A percentile compares a stretch with the other conserved stretches of the same genome.
Conservation (phyloP, 257 asterid species). For the Cordia subcordata region DNA sequence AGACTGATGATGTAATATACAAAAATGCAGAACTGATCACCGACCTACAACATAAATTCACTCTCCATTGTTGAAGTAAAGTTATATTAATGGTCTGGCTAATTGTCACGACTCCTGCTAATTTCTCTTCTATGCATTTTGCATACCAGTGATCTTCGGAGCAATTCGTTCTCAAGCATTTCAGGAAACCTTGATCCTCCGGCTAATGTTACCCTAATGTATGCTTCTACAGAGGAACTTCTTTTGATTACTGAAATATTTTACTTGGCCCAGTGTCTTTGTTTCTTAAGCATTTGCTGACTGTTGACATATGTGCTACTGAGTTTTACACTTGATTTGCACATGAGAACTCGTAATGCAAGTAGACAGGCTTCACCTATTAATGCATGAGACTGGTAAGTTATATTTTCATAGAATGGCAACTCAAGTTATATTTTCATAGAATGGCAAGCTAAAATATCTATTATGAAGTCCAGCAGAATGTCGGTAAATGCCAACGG, state of each 20-base stretch:
- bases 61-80: background rate
- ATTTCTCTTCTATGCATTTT: conserved; percentile 8
- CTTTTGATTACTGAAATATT: background rate
- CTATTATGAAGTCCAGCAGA: too few relatives aligned
- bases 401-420: too few relatives aligned
- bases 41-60: background rate
- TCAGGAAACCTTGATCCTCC: conserved; percentile 40
- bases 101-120: conserved; percentile 7
- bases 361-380: background rate
- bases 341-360: background rate
- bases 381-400: too few relatives aligned
- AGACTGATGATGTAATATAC: conserved; percentile 32
- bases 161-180: conserved; percentile 28
- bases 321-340: too few relatives aligned
- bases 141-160: conserved; percentile 32
- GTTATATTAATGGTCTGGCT: background rate
- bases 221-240: conserved; percentile 3
- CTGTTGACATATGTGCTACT: too few relatives aligned
- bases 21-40: background rate
- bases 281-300: too few relatives aligned
- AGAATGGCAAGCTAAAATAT: too few relatives aligned
- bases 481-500: too few relatives aligned
- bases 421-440: too few relatives aligned
- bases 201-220: conserved; percentile 38
- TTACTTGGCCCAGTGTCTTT: too few relatives aligned